phyloP scores from a whole-genome alignment of 2,329 filamentous ascomycete genomes.

The Calycina marina region DNA sequence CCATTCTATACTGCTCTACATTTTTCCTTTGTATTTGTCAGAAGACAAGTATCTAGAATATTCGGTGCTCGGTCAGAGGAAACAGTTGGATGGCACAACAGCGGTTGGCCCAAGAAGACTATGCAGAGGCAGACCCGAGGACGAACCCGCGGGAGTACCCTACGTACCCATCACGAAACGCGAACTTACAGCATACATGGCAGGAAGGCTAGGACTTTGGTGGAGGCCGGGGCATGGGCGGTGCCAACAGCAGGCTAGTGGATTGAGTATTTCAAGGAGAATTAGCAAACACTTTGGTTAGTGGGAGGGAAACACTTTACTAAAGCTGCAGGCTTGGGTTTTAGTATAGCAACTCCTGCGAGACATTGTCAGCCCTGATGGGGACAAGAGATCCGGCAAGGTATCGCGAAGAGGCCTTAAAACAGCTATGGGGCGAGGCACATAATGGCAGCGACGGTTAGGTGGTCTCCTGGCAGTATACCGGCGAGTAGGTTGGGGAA shows the following conservation, averaged over 20 bases:
- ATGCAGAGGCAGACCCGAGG: neutral
- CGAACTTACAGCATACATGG: neutral
- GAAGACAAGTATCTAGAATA: too few species aligned
- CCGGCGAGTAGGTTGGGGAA: neutral
- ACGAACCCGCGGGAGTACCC: neutral
- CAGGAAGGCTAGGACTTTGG: neutral
- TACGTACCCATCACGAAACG: neutral
- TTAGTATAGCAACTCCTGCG: neutral
- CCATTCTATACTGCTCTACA: too few species aligned
- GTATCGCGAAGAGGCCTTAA: neutral
- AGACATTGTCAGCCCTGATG: neutral
- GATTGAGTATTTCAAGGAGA: neutral
- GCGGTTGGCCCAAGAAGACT: neutral
- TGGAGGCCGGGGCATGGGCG: neutral
- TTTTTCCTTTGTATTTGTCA: too few species aligned
- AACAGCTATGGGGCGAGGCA: neutral
- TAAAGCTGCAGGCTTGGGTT: neutral
- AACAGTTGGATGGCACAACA: neutral
- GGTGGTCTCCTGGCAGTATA: neutral
- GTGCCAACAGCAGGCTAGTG: neutral
- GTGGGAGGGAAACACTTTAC: neutral
- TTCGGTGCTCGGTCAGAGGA: neutral
- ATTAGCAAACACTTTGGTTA: neutral
- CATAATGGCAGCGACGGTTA: neutral
- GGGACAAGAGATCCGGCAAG: neutral